Evolutionary conservation across 2,329 filamentous ascomycete species (phyloP).

Genomic region (Botrytis porri): DNA sequence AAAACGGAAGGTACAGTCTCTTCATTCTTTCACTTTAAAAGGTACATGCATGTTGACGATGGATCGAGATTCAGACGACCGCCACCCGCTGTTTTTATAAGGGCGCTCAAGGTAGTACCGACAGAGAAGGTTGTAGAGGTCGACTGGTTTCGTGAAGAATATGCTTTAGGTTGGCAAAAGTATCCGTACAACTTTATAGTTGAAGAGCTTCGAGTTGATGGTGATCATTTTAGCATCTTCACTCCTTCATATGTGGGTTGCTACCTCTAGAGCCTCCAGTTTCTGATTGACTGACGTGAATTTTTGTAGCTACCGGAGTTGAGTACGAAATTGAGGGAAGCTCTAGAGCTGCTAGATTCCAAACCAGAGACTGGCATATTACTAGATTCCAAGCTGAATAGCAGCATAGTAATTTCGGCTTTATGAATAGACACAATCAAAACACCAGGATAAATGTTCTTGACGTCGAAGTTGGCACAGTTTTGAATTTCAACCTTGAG

Average conservation of each 20-base stretch:
- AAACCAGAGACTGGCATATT: neutral
- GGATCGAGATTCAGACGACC: neutral
- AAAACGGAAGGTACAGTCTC: neutral
- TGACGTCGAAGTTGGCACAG: neutral
- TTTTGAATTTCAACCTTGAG: neutral
- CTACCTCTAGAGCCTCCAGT: neutral
- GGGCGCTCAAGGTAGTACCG: constrained; percentile 1
- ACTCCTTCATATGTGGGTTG: constrained; percentile 9
- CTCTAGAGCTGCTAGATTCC: neutral
- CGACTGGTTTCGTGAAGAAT: constrained; percentile 14
- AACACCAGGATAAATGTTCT: neutral
- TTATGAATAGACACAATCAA: neutral
- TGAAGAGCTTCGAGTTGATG: constrained; percentile 12
- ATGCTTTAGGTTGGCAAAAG: constrained; percentile 12
- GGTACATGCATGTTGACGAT: neutral
- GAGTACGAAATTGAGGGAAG: neutral
- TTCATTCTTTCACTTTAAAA: neutral
- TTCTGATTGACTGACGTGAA: neutral
- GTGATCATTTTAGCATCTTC: constrained; percentile 18
- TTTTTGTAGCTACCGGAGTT: neutral
- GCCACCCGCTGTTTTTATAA: constrained; percentile 11
- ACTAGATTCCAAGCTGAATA: neutral
- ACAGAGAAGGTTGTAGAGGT: constrained; percentile 16
- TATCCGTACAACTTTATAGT: constrained; percentile 13
- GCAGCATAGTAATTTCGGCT: neutral